phyloP scores from a whole-genome alignment of 345 rosid species.

The Punica granatum region DNA sequence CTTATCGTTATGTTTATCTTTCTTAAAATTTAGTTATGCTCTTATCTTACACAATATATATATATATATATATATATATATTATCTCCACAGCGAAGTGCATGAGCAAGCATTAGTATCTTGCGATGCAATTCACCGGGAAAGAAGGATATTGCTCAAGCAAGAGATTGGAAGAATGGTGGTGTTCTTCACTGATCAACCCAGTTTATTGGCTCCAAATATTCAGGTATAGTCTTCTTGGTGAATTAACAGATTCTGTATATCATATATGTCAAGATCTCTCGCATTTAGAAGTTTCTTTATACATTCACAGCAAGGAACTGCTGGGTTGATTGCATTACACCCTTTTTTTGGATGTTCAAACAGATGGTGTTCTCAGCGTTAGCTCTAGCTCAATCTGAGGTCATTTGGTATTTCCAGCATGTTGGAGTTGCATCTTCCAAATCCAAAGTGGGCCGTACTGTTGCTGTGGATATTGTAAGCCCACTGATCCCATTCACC shows the following conservation, averaged over 20 bases:
- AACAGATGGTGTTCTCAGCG: slow-evolving; percentile 95
- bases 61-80: too few species aligned
- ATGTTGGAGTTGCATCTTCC: slow-evolving; percentile 83
- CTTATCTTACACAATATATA: too few species aligned
- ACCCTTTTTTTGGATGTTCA: slow-evolving; percentile 12
- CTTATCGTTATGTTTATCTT: too few species aligned
- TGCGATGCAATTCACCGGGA: slow-evolving; percentile 83
- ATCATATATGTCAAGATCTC: background rate
- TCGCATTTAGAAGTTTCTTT: background rate
- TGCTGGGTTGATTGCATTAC: background rate
- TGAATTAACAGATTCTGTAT: background rate
- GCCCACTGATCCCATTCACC: slow-evolving; percentile 17
- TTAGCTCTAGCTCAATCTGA: slow-evolving; percentile 94
- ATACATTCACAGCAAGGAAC: background rate
- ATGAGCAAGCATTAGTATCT: slow-evolving; percentile 76
- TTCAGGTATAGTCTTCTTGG: slow-evolving; percentile 46
- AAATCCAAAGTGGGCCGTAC: slow-evolving; percentile 64
- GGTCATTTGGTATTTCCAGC: slow-evolving; percentile 96
- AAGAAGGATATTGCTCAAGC: slow-evolving; percentile 88
- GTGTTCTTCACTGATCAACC: slow-evolving; percentile 98
- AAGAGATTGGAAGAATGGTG: slow-evolving; percentile 98
- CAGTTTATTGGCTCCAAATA: slow-evolving; percentile 96
- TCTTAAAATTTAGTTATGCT: too few species aligned
- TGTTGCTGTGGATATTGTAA: slow-evolving; percentile 78
- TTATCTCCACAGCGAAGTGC: slow-evolving; percentile 73